Evolutionary conservation across 495 filamentous ascomycete genomes (phyloP), one percentile per base, ranked within the genome.

Genomic region (Hypoxylon trugodes): DNA sequence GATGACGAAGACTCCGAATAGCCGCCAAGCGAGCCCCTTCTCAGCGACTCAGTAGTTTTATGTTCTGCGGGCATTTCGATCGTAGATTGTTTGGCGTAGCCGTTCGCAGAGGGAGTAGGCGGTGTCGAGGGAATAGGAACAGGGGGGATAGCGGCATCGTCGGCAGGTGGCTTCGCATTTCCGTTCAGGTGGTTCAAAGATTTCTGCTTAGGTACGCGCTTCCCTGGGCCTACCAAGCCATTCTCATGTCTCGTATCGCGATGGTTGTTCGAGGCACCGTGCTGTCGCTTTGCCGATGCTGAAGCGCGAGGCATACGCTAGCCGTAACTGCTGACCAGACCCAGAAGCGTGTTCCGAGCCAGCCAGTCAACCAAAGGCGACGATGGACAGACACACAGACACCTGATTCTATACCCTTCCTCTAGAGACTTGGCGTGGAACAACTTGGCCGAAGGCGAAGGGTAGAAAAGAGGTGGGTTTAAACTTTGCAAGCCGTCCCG

Each of bases 231-330:
- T 80, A 90, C 89, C 67, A 91, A 79, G 68, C 93, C 92, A 88
- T 89, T 92, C 78, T 97, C 92, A 76, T 94, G 88, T 71, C 89
- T 86, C 72, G 86, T 91, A 82, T 90, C 90, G 77, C 87, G 85
- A 73, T 82, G 79, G 76, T n/a, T n/a, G n/a, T 84, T 87, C 72
- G 81, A 81, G 69, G 82, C 77, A 81, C 83, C 83, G 78, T 83
- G 77, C 73, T 83, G 81, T 85, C 84, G 82, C 83, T 89, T 89
- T 77, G 85, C 78, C 77, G 85, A 79, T 68, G 61, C 82, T 81
- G 86, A 84, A 70, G 76, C 74, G 78, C 86, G 87, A 87, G 89
- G 87, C 90, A 92, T 92, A 77, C 79, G 79, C 79, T 79, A 45
- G 70, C n/a, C 61, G 68, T 61, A 57, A n/a, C 13, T 70, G 61